Evolutionary conservation across 1,284 basidiomycete genomes (phyloP).

Genomic region (Moniliophthora roreri): DNA sequence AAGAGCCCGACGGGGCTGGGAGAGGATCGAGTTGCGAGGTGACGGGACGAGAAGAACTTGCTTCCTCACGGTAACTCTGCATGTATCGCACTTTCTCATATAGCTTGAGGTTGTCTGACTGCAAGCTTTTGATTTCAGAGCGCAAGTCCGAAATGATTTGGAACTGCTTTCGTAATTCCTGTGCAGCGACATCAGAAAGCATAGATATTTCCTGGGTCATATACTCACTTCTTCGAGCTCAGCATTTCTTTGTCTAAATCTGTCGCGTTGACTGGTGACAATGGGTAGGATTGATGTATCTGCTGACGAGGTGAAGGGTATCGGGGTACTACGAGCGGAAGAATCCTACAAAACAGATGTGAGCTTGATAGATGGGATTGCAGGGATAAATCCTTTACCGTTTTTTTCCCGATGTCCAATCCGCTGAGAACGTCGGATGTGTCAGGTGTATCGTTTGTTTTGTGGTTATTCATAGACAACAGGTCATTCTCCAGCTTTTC

Average conservation of each 20-base stretch:
- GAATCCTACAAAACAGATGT: slow-evolving; percentile 35
- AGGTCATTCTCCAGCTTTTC: slow-evolving; percentile 93
- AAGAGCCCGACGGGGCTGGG: slow-evolving; percentile 43
- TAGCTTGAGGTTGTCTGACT: slow-evolving; percentile 90
- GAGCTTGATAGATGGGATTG: not conserved
- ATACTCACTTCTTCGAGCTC: slow-evolving; percentile 87
- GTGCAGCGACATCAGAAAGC: slow-evolving; percentile 5
- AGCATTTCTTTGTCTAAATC: slow-evolving; percentile 93
- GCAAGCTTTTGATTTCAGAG: slow-evolving; percentile 84
- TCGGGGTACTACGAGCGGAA: slow-evolving; percentile 52
- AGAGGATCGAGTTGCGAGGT: slow-evolving; percentile 68
- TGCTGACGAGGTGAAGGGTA: slow-evolving; percentile 71
- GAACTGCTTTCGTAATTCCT: slow-evolving; percentile 94
- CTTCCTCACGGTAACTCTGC: slow-evolving; percentile 86
- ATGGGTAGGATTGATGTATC: slow-evolving; percentile 94
- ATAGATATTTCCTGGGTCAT: slow-evolving; percentile 1
- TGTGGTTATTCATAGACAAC: slow-evolving; percentile 67
- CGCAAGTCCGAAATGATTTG: slow-evolving; percentile 90
- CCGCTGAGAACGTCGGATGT: slow-evolving; percentile 61
- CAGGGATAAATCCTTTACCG: slow-evolving; percentile 28
- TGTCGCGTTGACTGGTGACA: slow-evolving; percentile 93
- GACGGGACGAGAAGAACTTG: slow-evolving; percentile 43
- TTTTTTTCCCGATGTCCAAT: slow-evolving; percentile 69
- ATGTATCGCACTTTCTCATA: slow-evolving; percentile 98
- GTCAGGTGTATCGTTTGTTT: slow-evolving; percentile 31